Evolutionary conservation across 768 basidiomycete species (phyloP), one percentile per base, ranked within the genome.

Genomic region (Boletellus sp.): DNA sequence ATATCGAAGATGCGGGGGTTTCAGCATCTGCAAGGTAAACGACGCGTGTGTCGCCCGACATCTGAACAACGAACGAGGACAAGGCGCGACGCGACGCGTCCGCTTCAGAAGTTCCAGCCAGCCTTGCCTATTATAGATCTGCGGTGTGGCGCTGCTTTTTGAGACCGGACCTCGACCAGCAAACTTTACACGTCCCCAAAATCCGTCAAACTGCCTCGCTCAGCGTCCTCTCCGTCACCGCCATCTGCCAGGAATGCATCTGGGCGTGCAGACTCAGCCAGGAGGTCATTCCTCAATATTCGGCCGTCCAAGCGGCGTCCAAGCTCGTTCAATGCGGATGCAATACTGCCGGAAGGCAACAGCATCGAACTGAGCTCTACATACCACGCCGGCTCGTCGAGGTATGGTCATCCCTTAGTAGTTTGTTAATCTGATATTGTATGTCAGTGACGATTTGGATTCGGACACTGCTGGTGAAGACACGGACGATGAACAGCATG

Each of bases 351-450:
- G 20, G 52, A 64, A 24, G 54, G 57, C 35, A 66, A 70, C 50
- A 68, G 67, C 51, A 61, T 82, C 57, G 89, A 84, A 57, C 81
- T 89, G 83, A 92, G 87, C 61, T 90, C 89, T 12, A 91, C 89
- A 57, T 92, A 92, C 69, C 85, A 90, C 51, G 90, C 84, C 24
- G 90, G 90, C 39, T 88, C 88, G 31, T 90, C 88, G 10, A 81
- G 85, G 87, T 86, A 59, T 54, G 78, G 59, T 35, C n/a, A 20
- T 15, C 20, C 32, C 17, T 46, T 42, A 3, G 8, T 9, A 3
- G 7, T 48, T 5, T 48, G 38, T 44, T 22, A 23, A 37, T 31
- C 50, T 63, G 52, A 80, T 38, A 13, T 26, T 20, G 37, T n/a
- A 32, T 33, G 19, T 23, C 17, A 72, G 83, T 54, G 76, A 84